Conservation (phyloP, 768 basidiomycete species). For the Antrodiella citrinella region DNA sequence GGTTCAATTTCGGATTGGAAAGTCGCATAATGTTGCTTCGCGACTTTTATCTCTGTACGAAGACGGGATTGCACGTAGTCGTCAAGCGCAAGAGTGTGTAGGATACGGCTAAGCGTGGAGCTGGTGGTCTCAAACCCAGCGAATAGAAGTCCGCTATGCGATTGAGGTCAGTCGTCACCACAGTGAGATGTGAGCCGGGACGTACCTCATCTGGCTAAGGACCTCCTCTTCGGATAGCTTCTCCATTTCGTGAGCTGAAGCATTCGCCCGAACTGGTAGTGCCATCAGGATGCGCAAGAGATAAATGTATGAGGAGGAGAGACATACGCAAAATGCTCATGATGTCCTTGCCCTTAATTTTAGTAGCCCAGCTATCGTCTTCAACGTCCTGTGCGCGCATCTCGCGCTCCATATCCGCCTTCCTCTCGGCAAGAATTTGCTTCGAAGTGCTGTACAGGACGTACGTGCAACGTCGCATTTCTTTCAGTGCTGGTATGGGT, state of each 20-base stretch:
- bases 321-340: conserved; percentile 36
- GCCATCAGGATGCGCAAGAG: too few relatives aligned
- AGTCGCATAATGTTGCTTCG: conserved; percentile 16
- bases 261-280: conserved; percentile 9
- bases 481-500: conserved; percentile 26
- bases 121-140: conserved; percentile 25
- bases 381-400: conserved; percentile 13
- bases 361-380: conserved; percentile 20
- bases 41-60: conserved; percentile 24
- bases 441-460: conserved; percentile 27
- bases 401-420: conserved; percentile 18
- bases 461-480: conserved; percentile 26
- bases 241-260: conserved; percentile 4
- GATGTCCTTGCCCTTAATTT: conserved; percentile 33
- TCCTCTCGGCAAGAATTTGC: conserved; percentile 31
- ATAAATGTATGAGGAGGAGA: not conserved
- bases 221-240: conserved; percentile 9
- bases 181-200: not conserved
- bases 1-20: not conserved
- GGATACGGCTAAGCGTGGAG: conserved; percentile 24
- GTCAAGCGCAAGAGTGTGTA: conserved; percentile 25
- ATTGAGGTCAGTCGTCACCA: not conserved
- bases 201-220: not conserved
- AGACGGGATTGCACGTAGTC: conserved; percentile 25
- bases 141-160: conserved; percentile 27